phyloP scores from a whole-genome alignment of 371 early-diverging fungal species.

The Saksenaea vasiformis region DNA sequence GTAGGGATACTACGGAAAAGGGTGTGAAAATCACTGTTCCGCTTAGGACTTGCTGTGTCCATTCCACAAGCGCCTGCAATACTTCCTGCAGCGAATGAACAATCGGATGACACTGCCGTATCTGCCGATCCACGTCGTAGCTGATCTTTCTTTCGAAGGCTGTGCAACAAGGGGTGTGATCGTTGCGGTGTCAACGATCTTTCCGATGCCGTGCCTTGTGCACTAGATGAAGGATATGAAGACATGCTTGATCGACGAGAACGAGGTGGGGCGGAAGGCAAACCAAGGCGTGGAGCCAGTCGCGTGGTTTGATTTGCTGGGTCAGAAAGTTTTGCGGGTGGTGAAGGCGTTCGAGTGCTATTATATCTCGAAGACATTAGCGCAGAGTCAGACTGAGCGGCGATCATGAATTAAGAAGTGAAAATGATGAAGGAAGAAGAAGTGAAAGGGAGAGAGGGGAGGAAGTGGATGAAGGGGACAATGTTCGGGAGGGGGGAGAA shows the following conservation, averaged over 20 bases:
- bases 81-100: constrained; percentile 8
- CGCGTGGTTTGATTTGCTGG: background rate
- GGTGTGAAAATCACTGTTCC: constrained; percentile 51
- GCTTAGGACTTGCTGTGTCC: constrained; percentile 30
- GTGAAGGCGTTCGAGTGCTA: background rate
- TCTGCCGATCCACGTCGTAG: constrained; percentile 4
- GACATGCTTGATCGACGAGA: background rate
- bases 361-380: background rate
- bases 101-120: constrained; percentile 6
- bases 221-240: background rate
- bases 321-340: background rate
- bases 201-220: background rate
- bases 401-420: background rate
- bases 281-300: background rate
- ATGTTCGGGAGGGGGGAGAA: background rate
- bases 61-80: constrained; percentile 9
- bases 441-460: background rate
- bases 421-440: background rate
- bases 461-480: background rate
- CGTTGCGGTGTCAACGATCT: background rate
- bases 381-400: background rate
- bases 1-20: constrained; percentile 53
- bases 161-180: constrained; percentile 6
- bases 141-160: background rate
- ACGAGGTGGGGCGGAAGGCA: background rate